These are phyloP conservation scores for Trichoderma koningiopsis DNA, from an alignment of 2,329 filamentous ascomycete genomes.

Conservation along the genomic window DNA sequence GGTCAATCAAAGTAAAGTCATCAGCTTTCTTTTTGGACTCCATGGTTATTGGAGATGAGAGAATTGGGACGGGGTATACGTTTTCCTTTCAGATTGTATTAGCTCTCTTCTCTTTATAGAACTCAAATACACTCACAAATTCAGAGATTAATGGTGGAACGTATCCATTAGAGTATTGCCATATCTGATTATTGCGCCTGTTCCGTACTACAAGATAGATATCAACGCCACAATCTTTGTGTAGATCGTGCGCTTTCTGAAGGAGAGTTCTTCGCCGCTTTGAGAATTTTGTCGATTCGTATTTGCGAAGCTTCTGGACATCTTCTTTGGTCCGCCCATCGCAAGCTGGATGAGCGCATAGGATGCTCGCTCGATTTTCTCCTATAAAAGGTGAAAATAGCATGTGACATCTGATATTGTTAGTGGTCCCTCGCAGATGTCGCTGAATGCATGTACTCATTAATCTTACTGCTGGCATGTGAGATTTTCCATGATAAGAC, in stretches of 20 bases:
- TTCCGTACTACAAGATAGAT: slow-evolving; percentile 25
- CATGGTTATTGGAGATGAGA: neutral
- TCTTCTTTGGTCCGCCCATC: neutral
- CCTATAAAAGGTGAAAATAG: neutral
- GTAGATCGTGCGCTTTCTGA: slow-evolving; percentile 23
- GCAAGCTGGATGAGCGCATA: neutral
- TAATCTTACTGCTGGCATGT: neutral
- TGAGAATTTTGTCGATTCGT: slow-evolving; percentile 14
- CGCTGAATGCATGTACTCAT: too few relatives aligned
- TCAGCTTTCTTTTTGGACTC: neutral
- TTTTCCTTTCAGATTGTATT: neutral
- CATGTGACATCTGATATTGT: slow-evolving; percentile 1
- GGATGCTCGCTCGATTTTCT: neutral
- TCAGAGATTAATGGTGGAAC: neutral
- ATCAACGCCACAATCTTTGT: slow-evolving; percentile 22
- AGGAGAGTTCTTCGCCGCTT: slow-evolving; percentile 26
- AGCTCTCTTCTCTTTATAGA: neutral
- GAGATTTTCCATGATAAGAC: neutral
- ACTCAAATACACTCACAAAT: neutral
- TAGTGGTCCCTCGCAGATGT: neutral
- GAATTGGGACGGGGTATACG: slow-evolving; percentile 11
- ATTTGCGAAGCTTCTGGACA: slow-evolving; percentile 17
- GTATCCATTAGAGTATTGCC: slow-evolving; percentile 25
- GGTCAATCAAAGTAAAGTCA: neutral
- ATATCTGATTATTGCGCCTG: slow-evolving; percentile 26